Evolutionary conservation across 108 stramenopile genomes (phyloP).

Genomic region (Nitzschia palea): DNA sequence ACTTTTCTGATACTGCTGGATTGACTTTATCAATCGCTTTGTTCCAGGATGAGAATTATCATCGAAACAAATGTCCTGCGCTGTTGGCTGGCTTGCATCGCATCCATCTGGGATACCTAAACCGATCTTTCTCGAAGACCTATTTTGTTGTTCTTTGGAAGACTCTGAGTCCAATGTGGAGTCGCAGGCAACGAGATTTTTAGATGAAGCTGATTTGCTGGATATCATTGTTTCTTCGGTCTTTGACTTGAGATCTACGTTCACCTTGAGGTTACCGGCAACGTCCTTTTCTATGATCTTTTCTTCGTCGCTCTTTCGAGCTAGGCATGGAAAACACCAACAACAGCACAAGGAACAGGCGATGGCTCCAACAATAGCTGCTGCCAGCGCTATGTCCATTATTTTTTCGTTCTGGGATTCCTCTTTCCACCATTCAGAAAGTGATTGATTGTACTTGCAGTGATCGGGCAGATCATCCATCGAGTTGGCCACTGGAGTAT

Average conservation of each 20-base stretch:
- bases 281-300: not conserved
- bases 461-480: not conserved
- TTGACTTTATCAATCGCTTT: not conserved
- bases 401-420: not conserved
- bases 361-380: not conserved
- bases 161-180: not conserved
- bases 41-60: constrained; percentile 5
- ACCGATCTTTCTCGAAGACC: not conserved
- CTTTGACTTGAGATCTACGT: not conserved
- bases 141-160: not conserved
- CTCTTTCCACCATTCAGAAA: constrained; percentile 2
- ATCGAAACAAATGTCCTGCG: not conserved
- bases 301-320: not conserved
- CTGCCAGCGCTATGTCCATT: not conserved
- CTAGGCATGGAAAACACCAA: not conserved
- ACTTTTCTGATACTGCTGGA: not conserved
- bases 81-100: not conserved
- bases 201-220: not conserved
- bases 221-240: not conserved
- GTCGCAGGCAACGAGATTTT: not conserved
- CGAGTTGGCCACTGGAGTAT: not conserved
- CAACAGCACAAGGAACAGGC: not conserved
- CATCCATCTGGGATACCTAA: not conserved
- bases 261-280: not conserved
- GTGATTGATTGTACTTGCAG: not conserved